Evolutionary conservation across 305 asterid genomes (phyloP).

Genomic region (Rubia tinctorum): DNA sequence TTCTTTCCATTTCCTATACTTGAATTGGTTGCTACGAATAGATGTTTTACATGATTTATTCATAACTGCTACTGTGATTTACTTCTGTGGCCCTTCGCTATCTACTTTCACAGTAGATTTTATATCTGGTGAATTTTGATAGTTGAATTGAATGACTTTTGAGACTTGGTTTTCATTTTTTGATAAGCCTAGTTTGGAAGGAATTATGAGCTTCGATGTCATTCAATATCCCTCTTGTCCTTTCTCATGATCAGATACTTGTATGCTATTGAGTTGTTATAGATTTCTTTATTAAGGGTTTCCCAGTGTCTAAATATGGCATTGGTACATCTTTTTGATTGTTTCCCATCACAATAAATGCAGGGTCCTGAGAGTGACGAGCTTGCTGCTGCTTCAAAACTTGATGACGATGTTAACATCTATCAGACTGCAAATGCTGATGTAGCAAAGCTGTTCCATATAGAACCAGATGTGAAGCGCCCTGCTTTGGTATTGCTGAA

Average conservation of each 20-base stretch:
- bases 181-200: neutral
- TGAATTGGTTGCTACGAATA: neutral
- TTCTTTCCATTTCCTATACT: slow-evolving; percentile 8
- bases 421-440: slow-evolving; percentile 75
- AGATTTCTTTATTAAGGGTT: neutral
- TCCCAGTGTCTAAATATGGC: neutral
- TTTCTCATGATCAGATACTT: neutral
- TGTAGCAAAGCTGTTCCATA: slow-evolving; percentile 80
- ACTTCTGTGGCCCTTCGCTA: neutral
- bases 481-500: slow-evolving; percentile 82
- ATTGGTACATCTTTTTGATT: slow-evolving; percentile 1
- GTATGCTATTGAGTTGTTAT: neutral
- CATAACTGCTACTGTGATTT: neutral
- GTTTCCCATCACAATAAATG: slow-evolving; percentile 18
- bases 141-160: slow-evolving; percentile 1
- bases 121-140: neutral
- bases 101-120: neutral
- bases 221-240: neutral
- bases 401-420: slow-evolving; percentile 85
- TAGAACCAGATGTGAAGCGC: slow-evolving; percentile 57
- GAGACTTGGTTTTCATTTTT: neutral
- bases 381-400: slow-evolving; percentile 79
- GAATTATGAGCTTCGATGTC: neutral
- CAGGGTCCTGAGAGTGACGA: slow-evolving; percentile 77
- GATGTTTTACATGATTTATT: neutral